A percentile compares a stretch with the other conserved stretches of the same genome.
Evolutionary conservation across 805 yeast species (phyloP).

Genomic region (Ogataea polymorpha): DNA sequence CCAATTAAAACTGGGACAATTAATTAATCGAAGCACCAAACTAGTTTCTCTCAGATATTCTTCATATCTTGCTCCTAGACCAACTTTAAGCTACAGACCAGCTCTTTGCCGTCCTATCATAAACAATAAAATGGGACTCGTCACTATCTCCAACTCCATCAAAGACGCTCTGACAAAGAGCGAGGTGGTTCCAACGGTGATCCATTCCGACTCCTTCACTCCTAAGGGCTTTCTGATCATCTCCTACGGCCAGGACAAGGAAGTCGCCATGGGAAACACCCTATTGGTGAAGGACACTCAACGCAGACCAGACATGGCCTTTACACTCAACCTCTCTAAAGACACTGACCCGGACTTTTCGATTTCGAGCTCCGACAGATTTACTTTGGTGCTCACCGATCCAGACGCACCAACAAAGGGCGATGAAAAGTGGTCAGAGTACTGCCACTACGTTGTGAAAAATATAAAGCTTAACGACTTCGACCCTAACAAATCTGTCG

Average conservation of each 20-base stretch:
- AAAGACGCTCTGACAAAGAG: conserved; percentile 49
- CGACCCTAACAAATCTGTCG: conserved; percentile 30
- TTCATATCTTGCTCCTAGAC: not conserved
- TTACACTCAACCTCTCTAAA: conserved; percentile 44
- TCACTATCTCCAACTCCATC: conserved; percentile 54
- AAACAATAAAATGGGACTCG: conserved; percentile 28
- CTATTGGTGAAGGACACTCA: conserved; percentile 66
- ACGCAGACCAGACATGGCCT: conserved; percentile 59
- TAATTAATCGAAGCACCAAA: not conserved
- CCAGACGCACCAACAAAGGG: conserved; percentile 89
- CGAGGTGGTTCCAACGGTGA: conserved; percentile 51
- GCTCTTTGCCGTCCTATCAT: not conserved
- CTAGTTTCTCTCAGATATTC: not conserved
- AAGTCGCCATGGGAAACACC: conserved; percentile 78
- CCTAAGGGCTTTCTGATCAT: conserved; percentile 60
- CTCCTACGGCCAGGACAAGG: conserved; percentile 53
- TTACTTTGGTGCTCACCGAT: conserved; percentile 79
- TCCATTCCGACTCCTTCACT: conserved; percentile 35
- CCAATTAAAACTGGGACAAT: conserved; percentile 3
- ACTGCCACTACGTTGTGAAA: conserved; percentile 66
- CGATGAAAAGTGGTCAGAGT: conserved; percentile 88
- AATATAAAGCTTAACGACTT: conserved; percentile 48
- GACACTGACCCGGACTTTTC: conserved; percentile 38
- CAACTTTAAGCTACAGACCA: not conserved
- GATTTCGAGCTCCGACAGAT: conserved; percentile 46